A percentile compares a stretch with the other conserved stretches of the same genome.
Conservation (phyloP, 768 basidiomycete species). For the Lentinula aciculospora region DNA sequence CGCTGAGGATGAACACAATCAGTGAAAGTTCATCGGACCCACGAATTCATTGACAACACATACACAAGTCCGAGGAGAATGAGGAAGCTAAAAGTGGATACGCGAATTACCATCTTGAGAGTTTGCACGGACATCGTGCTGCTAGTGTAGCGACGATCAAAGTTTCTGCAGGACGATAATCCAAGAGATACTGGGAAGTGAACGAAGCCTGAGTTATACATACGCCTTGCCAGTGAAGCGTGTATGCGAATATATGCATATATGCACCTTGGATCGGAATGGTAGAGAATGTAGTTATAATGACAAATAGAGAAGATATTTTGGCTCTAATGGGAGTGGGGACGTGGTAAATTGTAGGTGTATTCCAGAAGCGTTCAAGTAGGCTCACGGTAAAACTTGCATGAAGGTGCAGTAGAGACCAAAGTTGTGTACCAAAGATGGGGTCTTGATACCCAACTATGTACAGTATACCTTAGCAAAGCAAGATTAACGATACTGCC, state of each 20-base stretch:
- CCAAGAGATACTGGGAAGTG: conserved; percentile 7
- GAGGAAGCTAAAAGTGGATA: conserved; percentile 8
- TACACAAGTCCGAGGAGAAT: conserved; percentile 10
- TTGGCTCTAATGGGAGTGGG: conserved; percentile 1
- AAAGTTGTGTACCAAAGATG: conserved; percentile 1
- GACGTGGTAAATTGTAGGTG: background rate
- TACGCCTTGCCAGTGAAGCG: background rate
- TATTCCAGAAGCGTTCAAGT: background rate
- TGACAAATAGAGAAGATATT: conserved; percentile 9
- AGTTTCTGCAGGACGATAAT: conserved; percentile 5
- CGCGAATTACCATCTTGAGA: conserved; percentile 9
- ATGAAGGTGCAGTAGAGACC: conserved; percentile 8
- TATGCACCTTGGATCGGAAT: conserved; percentile 9
- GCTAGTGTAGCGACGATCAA: background rate
- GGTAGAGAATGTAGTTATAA: conserved; percentile 7
- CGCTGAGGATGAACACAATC: background rate
- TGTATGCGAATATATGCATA: background rate
- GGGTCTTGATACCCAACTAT: conserved; percentile 5
- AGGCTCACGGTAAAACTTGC: conserved; percentile 5
- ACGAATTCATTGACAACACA: background rate
- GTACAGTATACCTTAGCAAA: background rate
- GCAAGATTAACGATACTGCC: background rate
- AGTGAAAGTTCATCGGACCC: background rate
- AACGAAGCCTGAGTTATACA: background rate
- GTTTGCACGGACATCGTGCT: conserved; percentile 7